Conservation (phyloP, 257 asterid species). For the Solanum tacnaense region DNA sequence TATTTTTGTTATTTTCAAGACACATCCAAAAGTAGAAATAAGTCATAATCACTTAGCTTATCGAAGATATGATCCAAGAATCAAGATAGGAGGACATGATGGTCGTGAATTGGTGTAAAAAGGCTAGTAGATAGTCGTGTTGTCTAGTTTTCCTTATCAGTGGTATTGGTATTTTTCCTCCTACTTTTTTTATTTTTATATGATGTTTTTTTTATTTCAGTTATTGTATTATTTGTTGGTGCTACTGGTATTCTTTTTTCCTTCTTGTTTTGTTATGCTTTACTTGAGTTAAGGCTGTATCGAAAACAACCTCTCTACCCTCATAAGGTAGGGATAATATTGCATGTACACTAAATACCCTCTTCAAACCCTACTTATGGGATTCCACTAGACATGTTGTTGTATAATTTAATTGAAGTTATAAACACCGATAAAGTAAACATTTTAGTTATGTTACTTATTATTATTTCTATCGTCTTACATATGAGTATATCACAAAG, state of each 20-base stretch:
- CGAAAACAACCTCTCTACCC: neutral
- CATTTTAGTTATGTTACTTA: too few relatives aligned
- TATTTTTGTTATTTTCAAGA: too few relatives aligned
- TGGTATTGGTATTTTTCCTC: neutral
- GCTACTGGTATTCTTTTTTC: neutral
- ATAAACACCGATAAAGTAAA: too few relatives aligned
- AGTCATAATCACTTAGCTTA: neutral
- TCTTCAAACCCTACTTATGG: neutral
- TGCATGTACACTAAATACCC: neutral
- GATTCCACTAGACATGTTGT: too few relatives aligned
- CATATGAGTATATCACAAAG: too few relatives aligned
- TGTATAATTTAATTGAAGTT: too few relatives aligned
- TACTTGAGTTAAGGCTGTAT: neutral
- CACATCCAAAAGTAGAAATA: too few relatives aligned
- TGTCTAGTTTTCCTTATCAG: neutral
- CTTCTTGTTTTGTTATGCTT: neutral
- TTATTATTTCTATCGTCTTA: too few relatives aligned
- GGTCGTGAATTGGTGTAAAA: neutral
- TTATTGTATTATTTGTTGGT: neutral
- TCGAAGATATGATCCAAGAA: neutral
- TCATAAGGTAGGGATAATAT: fast-evolving
- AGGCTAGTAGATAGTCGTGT: neutral
- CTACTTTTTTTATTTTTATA: neutral
- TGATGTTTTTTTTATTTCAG: neutral
- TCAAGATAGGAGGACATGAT: neutral